Evolutionary conservation across 1,139 yeast species (phyloP).

Genomic region (Scheffersomyces segobiensis): DNA sequence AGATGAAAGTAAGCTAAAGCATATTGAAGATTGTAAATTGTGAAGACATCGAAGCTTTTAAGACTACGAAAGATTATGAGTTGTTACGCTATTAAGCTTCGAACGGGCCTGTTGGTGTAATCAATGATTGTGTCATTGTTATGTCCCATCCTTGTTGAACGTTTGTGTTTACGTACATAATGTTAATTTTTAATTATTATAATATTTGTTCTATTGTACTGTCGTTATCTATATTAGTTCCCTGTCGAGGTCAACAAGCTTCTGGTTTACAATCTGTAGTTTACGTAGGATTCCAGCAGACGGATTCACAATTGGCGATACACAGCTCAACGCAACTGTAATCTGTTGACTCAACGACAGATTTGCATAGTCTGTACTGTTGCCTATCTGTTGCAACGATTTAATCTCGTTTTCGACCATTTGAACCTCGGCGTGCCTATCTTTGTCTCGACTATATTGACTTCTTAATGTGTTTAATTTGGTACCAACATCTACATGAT

Average conservation of each 20-base stretch:
- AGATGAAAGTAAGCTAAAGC: background rate
- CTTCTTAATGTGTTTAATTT: constrained; percentile 39
- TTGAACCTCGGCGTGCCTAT: constrained; percentile 23
- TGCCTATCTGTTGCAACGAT: constrained; percentile 2
- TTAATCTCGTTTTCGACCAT: constrained; percentile 10
- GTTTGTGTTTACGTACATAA: background rate
- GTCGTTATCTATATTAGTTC: constrained; percentile 1
- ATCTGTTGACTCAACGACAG: constrained; percentile 11
- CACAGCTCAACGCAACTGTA: constrained; percentile 11
- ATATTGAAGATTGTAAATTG: background rate
- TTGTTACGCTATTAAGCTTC: background rate
- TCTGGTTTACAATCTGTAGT: constrained; percentile 32
- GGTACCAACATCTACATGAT: constrained; percentile 40
- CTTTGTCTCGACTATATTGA: constrained; percentile 25
- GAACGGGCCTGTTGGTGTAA: background rate
- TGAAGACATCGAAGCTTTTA: background rate
- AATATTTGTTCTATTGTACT: constrained; percentile 1
- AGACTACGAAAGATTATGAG: background rate
- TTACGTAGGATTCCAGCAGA: constrained; percentile 39
- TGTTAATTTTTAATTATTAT: constrained; percentile 2
- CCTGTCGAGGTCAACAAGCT: constrained; percentile 25
- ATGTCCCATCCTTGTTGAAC: background rate
- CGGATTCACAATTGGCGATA: constrained; percentile 35
- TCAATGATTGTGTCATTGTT: background rate
- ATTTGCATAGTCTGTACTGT: constrained; percentile 4